These are phyloP conservation scores for Fusarium pseudocircinatum DNA, from an alignment of 2,329 filamentous ascomycete species.

Conservation along the genomic window DNA sequence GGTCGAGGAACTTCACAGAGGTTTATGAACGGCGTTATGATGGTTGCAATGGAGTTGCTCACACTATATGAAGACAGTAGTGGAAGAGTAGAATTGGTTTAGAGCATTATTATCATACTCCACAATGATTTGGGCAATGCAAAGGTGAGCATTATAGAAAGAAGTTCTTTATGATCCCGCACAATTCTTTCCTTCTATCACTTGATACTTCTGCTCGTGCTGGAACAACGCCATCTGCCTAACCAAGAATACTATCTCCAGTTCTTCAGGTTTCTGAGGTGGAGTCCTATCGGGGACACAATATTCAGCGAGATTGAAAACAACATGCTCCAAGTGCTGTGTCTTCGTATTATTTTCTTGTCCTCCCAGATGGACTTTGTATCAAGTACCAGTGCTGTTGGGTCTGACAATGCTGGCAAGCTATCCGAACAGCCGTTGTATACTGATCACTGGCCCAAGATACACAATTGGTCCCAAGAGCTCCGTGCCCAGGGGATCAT, in stretches of 20 bases:
- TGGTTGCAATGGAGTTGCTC: conserved; percentile 1
- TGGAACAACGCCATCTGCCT: not conserved
- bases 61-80: not conserved
- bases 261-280: not conserved
- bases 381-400: not conserved
- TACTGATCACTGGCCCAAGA: not conserved
- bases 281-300: not conserved
- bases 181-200: not conserved
- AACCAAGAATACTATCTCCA: not conserved
- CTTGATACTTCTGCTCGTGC: not conserved
- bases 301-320: conserved; percentile 26
- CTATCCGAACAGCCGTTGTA: not conserved
- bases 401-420: not conserved
- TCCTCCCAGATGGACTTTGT: not conserved
- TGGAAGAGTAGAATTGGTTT: not conserved
- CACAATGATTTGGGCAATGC: not conserved
- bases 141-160: not conserved
- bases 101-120: not conserved
- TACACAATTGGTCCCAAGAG: not conserved
- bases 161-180: not conserved
- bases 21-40: conserved; percentile 49
- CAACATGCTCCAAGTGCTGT: not conserved
- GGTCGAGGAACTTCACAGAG: conserved; percentile 69
- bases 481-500: not conserved
- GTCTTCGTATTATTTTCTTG: not conserved